Evolutionary conservation across 176 grass and related monocot genomes (phyloP).

Genomic region (Triticum dicoccoides): DNA sequence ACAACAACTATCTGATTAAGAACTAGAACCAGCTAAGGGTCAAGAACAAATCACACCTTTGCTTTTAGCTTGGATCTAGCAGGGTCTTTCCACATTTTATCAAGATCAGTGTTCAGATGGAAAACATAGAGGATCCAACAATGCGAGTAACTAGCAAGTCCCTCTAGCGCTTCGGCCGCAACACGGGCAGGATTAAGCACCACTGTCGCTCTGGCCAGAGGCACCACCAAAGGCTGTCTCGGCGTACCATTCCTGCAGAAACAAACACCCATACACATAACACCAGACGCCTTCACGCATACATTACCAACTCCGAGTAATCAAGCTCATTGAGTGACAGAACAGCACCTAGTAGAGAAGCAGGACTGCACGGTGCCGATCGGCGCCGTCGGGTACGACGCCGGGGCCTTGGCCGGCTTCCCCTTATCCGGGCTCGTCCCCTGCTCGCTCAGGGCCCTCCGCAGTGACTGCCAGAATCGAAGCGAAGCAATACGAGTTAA

Average conservation of each 20-base stretch:
- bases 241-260: conserved; percentile 79
- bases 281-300: not conserved
- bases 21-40: not conserved
- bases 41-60: conserved; percentile 52
- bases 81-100: conserved; percentile 90
- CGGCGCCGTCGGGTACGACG: conserved; percentile 60
- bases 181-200: conserved; percentile 51
- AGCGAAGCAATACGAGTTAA: not conserved
- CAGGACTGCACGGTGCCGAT: conserved; percentile 75
- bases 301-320: not conserved
- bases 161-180: conserved; percentile 49
- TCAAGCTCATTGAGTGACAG: not conserved
- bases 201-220: conserved; percentile 64
- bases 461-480: conserved; percentile 48
- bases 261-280: not conserved
- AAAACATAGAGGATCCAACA: conserved; percentile 97
- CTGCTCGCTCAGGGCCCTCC: conserved; percentile 50
- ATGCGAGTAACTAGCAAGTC: conserved; percentile 64
- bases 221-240: conserved; percentile 80
- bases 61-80: conserved; percentile 80
- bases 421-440: conserved; percentile 17
- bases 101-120: conserved; percentile 90
- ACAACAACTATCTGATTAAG: not conserved
- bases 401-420: not conserved
- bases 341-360: conserved; percentile 78